These are phyloP conservation scores for Yarrowia galli DNA, from an alignment of 1,139 yeast species.

Conservation along the genomic window DNA sequence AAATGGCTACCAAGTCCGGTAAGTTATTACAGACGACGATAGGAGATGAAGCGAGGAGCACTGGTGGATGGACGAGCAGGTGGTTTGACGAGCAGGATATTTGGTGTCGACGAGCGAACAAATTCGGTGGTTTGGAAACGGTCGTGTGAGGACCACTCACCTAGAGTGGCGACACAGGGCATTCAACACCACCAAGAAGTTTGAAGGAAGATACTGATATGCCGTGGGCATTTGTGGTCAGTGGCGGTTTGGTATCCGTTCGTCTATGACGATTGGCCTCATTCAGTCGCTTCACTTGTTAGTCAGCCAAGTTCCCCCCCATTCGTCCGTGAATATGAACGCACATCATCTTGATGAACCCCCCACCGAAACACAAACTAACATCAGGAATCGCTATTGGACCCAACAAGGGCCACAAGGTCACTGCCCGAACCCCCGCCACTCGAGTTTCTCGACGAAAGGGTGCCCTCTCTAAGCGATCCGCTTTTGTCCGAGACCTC, in stretches of 20 bases:
- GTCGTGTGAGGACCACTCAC: not conserved
- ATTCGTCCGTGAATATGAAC: not conserved
- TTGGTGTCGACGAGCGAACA: conserved; percentile 23
- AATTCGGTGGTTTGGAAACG: conserved; percentile 1
- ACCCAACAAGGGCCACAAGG: conserved; percentile 98
- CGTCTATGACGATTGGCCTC: too few species aligned
- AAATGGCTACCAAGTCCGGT: conserved; percentile 40
- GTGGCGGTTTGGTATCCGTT: not conserved
- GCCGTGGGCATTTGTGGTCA: not conserved
- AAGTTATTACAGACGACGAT: conserved; percentile 26
- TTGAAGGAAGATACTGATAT: conserved; percentile 9
- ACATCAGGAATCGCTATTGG: conserved; percentile 93
- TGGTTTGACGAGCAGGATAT: conserved; percentile 12
- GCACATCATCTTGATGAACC: not conserved
- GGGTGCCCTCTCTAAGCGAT: conserved; percentile 96
- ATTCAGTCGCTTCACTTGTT: not conserved
- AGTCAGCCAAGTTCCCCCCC: not conserved
- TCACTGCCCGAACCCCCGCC: conserved; percentile 89
- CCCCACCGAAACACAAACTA: conserved; percentile 17
- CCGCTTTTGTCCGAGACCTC: conserved; percentile 91
- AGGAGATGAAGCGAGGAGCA: not conserved
- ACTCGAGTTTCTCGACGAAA: conserved; percentile 96
- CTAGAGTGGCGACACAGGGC: not conserved
- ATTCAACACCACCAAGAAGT: not conserved
- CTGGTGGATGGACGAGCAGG: not conserved